Conservation (phyloP, 2,329 filamentous ascomycete species). For the Venturia asperata region DNA sequence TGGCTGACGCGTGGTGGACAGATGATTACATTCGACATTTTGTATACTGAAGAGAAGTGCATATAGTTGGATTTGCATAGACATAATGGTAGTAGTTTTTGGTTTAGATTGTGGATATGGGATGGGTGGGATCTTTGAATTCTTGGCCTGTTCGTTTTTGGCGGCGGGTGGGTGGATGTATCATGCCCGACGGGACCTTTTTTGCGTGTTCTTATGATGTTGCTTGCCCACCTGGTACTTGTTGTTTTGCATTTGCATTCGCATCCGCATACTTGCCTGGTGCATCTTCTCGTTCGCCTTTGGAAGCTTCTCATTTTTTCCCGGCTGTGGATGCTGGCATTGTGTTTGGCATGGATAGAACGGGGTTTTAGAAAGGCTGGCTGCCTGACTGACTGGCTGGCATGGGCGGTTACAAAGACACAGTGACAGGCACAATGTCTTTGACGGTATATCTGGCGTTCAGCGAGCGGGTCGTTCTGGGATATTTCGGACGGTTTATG, state of each 20-base stretch:
- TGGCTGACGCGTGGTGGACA: slow-evolving; percentile 24
- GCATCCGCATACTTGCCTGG: too few species aligned
- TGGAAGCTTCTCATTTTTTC: too few species aligned
- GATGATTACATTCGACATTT: not conserved
- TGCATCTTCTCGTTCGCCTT: too few species aligned
- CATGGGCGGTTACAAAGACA: too few species aligned
- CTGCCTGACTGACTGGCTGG: too few species aligned
- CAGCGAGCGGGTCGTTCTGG: not conserved
- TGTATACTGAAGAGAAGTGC: not conserved
- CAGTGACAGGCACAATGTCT: too few species aligned
- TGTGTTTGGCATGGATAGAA: too few species aligned
- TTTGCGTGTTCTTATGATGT: slow-evolving; percentile 3
- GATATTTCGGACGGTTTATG: too few species aligned
- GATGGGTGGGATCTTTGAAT: not conserved
- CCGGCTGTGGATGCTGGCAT: too few species aligned
- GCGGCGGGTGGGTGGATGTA: not conserved
- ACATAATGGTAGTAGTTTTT: not conserved
- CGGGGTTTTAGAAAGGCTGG: not conserved
- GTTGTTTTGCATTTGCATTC: not conserved
- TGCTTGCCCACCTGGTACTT: not conserved
- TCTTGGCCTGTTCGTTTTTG: not conserved
- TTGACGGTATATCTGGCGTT: not conserved
- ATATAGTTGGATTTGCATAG: slow-evolving; percentile 3
- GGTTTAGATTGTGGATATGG: slow-evolving; percentile 12
- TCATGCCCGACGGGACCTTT: not conserved